Base-by-base conservation (phyloP, 1,284 basidiomycete species). In the Fomitopsis palustris region DNA sequence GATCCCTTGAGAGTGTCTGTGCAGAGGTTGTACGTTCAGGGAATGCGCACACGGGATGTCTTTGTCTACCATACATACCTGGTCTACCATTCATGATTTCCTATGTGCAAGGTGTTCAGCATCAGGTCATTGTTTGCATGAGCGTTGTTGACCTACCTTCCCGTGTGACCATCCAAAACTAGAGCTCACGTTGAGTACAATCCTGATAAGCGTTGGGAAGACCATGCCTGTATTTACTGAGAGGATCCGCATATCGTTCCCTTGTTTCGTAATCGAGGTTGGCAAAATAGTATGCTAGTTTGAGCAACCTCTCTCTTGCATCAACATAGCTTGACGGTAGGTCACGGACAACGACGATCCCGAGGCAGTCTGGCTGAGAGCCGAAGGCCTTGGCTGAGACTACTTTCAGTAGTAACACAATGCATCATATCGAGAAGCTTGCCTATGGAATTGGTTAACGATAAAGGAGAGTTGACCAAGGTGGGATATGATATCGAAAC, bases 41-140 rank as follows among this genome's bases (percentile, higher is more conserved):
- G 10, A n/a, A n/a, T 33, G 16, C 7, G 41, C 14, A 23, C 5
- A 23, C 17, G 17, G 14, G 59, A 17, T 5, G 47, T 10, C 23
- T 9, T 16, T 5, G 27, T 33, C 7, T 14, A n/a, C n/a, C n/a
- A n/a, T 19, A 57, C 68, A 65, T 65, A 90, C 92, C 82, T 66
- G 89, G 91, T 68, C 85, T 88, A 29, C 94, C 94, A 67, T 96
- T 96, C 94, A 96, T 96, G 41, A 95, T 86, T 80, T 97, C 95
- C 87, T 91, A 37, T 37, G 35, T 45, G 9, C 19, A 29, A 7
- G 12, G 52, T n/a, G 52, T 45, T 60, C 37, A 64, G 19, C 23
- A 54, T 10, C 19, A 7, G n/a, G 23, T 21, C 5, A 2, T 10
- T 21, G 8, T 31, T 2, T 7, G 21, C 7, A 52, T 29, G 31